Evolutionary conservation across 2,329 filamentous ascomycete genomes (phyloP), one percentile per base, ranked within the genome.

Genomic region (Davidsoniella neocaledoniae): DNA sequence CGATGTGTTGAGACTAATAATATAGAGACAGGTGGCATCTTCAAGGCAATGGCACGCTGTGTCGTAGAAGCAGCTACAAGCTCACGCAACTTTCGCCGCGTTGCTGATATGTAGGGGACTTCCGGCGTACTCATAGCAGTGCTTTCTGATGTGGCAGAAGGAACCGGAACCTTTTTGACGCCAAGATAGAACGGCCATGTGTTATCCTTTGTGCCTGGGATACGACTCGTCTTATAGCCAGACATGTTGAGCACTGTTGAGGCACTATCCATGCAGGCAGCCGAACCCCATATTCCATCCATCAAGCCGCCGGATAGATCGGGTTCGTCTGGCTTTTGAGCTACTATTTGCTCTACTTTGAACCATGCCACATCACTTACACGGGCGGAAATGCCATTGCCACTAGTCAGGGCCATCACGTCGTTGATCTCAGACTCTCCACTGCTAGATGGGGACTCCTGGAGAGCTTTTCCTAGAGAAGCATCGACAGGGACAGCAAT

Each of bases 151-250:
- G 50, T 50, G 10, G 43, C 44, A 7, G 41, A 46, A 2, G 54
- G 66, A 46, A 67, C 75, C 0, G 83, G 80, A 10, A 76, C 66
- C 54, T 77, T 77, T 63, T 79, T 85, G 49, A 85, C 71, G 1
- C 86, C 85, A 1, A 95, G 73, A 63, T 95, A 98, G 61, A 88
- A 93, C 55, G 83, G 82, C 88, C 90, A 96, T 16, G 78, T 79
- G 61, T 77, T 94, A 51, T 77, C 76, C 54, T 80, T 76, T 1
- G 79, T 80, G 5, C 83, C 78, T 0, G 90, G 90, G 5, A 94
- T 72, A 47, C 81, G 81, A 58, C 83, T 81, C 43, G 84, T 83
- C 59, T 87, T 85, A 55, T 83, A 93, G 3, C 91, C 91, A 36
- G 88, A 87, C 60, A 94, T 87, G 52, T 88, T 84, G 72, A 96